Percentiles rank a stretch among this genome's conserved stretches.
Conservation (phyloP, 331 rosid species). For the Malus hybrid region DNA sequence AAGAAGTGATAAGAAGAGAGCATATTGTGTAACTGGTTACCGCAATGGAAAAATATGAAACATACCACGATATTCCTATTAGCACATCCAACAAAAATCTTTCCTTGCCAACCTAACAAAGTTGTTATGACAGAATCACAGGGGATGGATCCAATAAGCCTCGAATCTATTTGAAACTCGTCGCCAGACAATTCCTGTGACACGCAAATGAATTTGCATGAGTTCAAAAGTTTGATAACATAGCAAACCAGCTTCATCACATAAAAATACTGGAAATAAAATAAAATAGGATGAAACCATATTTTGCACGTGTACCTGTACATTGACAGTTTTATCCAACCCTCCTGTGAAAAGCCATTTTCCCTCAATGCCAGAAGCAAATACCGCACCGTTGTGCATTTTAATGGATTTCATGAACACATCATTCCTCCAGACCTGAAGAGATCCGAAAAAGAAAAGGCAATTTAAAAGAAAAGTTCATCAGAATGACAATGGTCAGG, state of each 20-base stretch:
- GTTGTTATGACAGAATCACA: slow-evolving; percentile 55
- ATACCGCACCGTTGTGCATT: slow-evolving; percentile 65
- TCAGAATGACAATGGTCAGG: neutral
- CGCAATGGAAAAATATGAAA: too few relatives aligned
- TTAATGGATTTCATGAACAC: slow-evolving; percentile 43
- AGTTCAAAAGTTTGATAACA: neutral
- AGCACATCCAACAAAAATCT: slow-evolving; percentile 66
- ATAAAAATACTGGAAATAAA: neutral
- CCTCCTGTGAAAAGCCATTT: slow-evolving; percentile 78
- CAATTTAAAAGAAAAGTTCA: neutral
- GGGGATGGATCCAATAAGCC: slow-evolving; percentile 52
- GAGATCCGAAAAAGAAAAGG: slow-evolving; percentile 12
- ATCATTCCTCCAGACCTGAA: slow-evolving; percentile 84
- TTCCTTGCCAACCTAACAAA: slow-evolving; percentile 66
- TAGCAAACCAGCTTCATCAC: neutral
- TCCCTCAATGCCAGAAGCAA: slow-evolving; percentile 53
- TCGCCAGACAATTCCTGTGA: slow-evolving; percentile 70
- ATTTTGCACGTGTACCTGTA: slow-evolving; percentile 59
- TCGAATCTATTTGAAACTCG: slow-evolving; percentile 52
- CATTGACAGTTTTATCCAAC: slow-evolving; percentile 66
- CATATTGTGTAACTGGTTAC: slow-evolving; percentile 12
- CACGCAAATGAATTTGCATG: neutral
- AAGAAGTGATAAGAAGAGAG: neutral
- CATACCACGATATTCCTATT: slow-evolving; percentile 57
- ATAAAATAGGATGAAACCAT: neutral